Percentiles rank a stretch among this genome's conserved stretches.
These are phyloP conservation scores for Carex kokanica DNA, from an alignment of 176 grass and related monocot genomes.

Conservation along the genomic window DNA sequence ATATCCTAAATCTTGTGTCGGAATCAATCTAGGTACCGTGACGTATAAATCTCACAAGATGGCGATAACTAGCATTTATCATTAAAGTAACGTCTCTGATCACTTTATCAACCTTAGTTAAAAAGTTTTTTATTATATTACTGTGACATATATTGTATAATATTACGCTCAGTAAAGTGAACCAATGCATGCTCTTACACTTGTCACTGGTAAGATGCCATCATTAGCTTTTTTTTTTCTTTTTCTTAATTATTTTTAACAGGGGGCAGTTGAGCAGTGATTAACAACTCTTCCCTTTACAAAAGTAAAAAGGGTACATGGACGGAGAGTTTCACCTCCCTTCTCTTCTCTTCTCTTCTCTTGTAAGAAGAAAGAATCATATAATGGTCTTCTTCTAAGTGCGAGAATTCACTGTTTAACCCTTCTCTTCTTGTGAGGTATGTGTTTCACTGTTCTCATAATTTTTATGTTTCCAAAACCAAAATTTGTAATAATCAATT, in stretches of 20 bases:
- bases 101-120: background rate
- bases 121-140: background rate
- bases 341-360: background rate
- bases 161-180: background rate
- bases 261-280: constrained; percentile 11
- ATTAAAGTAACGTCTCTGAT: background rate
- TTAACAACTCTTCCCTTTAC: constrained; percentile 15
- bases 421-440: constrained; percentile 6
- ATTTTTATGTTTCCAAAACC: background rate
- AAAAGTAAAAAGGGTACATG: constrained; percentile 11
- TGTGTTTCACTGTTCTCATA: background rate
- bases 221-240: background rate
- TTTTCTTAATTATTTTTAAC: background rate
- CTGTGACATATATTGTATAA: background rate
- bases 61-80: constrained; percentile 1
- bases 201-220: constrained; percentile 4
- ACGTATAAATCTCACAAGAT: no score
- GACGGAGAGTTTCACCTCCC: background rate
- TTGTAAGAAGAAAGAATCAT: background rate
- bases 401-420: background rate
- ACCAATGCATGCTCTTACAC: constrained; percentile 28
- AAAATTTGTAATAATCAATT: background rate
- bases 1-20: no score
- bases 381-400: background rate
- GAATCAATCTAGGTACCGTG: no score